Evolutionary conservation across 148 eudicot genomes (phyloP).

Genomic region (Amaranthus cruentus): DNA sequence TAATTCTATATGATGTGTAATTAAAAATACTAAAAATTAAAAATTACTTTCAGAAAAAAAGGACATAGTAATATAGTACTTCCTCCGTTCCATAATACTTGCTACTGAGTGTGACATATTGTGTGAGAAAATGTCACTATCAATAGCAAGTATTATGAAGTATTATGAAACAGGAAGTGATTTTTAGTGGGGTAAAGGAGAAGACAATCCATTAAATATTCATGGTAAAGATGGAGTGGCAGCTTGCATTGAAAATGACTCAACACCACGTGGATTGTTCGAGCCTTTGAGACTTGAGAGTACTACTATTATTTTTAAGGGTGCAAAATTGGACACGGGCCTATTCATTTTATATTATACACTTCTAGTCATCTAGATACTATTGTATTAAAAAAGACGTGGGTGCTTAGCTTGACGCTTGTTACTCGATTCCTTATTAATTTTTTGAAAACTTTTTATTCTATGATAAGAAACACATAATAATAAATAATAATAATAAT

Average conservation of each 20-base stretch:
- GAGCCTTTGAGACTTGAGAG: not conserved
- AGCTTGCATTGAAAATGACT: constrained; percentile 5
- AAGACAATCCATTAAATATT: not conserved
- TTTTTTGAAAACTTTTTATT: too few species aligned
- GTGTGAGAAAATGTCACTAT: too few species aligned
- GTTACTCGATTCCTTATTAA: too few species aligned
- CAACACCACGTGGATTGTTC: constrained; percentile 1
- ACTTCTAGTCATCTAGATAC: not conserved
- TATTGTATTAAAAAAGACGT: too few species aligned
- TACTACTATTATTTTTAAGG: not conserved
- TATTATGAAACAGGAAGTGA: too few species aligned
- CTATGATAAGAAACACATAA: too few species aligned
- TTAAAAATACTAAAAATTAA: too few species aligned
- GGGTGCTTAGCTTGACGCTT: too few species aligned
- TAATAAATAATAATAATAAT: too few species aligned
- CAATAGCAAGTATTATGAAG: too few species aligned
- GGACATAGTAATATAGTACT: not conserved
- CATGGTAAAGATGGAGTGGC: not conserved
- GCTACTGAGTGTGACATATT: not conserved
- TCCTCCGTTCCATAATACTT: too few species aligned
- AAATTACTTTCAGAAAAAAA: not conserved
- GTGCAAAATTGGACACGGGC: not conserved
- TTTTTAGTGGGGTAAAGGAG: not conserved
- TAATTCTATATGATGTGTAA: too few species aligned
- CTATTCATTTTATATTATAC: not conserved